Base-by-base conservation (phyloP, 2,329 filamentous ascomycete genomes). In the Rhynchosporium agropyri region DNA sequence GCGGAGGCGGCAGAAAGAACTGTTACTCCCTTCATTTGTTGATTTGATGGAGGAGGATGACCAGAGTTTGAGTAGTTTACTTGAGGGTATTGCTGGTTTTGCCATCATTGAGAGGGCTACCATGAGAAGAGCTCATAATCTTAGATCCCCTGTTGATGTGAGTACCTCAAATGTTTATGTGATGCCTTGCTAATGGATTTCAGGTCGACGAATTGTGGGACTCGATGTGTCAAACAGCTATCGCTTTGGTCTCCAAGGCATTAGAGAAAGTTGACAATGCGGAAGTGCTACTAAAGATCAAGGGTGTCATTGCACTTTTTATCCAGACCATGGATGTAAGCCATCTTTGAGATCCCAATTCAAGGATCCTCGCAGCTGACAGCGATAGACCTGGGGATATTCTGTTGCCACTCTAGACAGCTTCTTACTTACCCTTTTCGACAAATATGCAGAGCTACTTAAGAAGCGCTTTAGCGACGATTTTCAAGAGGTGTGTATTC, bases 151-250 rank as follows among this genome's bases (percentile, higher is more conserved):
- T 10, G 85, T 90, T 68, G 95, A 99, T 79, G 93, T 94, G 76
- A 76, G 85, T 73, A 13, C 5, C 4, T 15, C 15, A 26, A 50
- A 5, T 50, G 7, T 13, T 33, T 2, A 10, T 12, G 13, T 61
- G 5, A 50, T 29, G 12, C 40, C 9, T 8, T 59, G 43, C 67
- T 73, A 43, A 73, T 59, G 38, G 26, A n/a, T 29, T 61, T 29
- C 65, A 93, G 90, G 87, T 97, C n/a, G 95, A 99, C 73, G 95
- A 98, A 76, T 80, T 99, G 2, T 99, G 95, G 95, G 94, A 98
- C 72, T 97, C 93, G 0, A 95, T 98, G 91, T 98, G 94, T 73
- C 91, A 93, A 72, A 88, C 89, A 50, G 89, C 91, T 0, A 92
- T 98, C 68, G 84, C 83, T 8, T 80, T 98, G 54, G 96, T 96